phyloP scores from a whole-genome alignment of 1,139 yeast genomes.

The Tardiomyces digboiensis region DNA sequence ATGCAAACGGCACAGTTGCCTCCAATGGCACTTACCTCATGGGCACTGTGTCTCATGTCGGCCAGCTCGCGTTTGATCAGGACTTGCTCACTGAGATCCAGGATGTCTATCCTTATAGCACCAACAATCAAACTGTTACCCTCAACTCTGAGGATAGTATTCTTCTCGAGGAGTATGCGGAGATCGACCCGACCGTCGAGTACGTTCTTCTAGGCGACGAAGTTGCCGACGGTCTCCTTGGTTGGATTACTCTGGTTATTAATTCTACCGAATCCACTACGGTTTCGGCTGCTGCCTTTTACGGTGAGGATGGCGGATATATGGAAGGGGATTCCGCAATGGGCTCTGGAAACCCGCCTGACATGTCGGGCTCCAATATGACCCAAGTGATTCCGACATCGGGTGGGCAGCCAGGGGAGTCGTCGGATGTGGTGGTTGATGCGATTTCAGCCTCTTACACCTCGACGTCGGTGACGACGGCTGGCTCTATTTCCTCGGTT shows the following conservation, averaged over 20 bases:
- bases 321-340: background rate
- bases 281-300: background rate
- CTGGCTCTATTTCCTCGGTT: too few relatives aligned
- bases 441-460: too few relatives aligned
- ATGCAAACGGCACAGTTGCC: slow-evolving; percentile 1
- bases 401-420: too few relatives aligned
- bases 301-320: background rate
- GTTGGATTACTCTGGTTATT: background rate
- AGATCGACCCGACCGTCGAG: background rate
- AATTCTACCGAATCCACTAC: background rate
- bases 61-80: background rate
- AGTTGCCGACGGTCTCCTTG: background rate
- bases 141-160: background rate
- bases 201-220: background rate
- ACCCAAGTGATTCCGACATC: too few relatives aligned
- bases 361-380: background rate
- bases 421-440: too few relatives aligned
- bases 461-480: too few relatives aligned
- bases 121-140: background rate
- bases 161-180: background rate
- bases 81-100: background rate
- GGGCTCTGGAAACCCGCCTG: background rate
- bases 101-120: background rate
- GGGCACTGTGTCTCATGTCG: background rate
- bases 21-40: background rate